Base-by-base conservation (phyloP, 2,329 filamentous ascomycete genomes). In the Penicillium fuscoglaucum region DNA sequence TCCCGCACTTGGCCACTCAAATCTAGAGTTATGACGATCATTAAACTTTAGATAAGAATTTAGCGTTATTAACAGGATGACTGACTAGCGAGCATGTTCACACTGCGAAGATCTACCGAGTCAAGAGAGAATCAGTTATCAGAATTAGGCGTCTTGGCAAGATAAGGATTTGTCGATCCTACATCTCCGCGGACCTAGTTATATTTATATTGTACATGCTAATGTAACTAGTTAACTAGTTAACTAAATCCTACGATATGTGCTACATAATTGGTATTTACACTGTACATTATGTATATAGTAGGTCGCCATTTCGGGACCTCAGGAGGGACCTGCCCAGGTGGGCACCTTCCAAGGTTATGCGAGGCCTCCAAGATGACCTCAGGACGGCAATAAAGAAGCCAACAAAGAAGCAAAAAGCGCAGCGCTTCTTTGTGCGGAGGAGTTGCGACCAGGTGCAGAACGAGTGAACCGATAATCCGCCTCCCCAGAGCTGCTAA, bases 121-220 rank as follows among this genome's bases (percentile, higher is more conserved):
- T 64, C 7, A 59, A 21, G 40, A 12, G 24, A 29, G 24, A 4
- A n/a, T 10, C 7, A 29, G 53, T 61, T 64, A 62, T 64, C 61
- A 53, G n/a, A 43, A 8, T 29, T 9, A 28, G 13, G 8, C 13
- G 31, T 28, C 51, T 53, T 49, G 52, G 53, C 52, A 43, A 51
- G 53, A 55, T 51, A 55, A 56, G 46, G 29, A 33, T 33, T 21
- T 10, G 6, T 19, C 10, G 41, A 40, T 49, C 26, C 4, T 12
- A 39, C 44, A 39, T 40, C 52, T 55, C 52, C 52, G 52, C 52
- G 52, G 44, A 39, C n/a, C 12, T 29, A 28, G 8, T 9, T 10
- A 31, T 28, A 8, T 31, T 31, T 31, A 31, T 31, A 31, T 12
- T 31, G 29, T 12, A 31, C 4, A 13, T 12, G 29, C 12, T 10